A percentile compares a stretch with the other conserved stretches of the same genome.
Evolutionary conservation across 2,329 filamentous ascomycete species (phyloP).

Genomic region (Thyridium curvatum): DNA sequence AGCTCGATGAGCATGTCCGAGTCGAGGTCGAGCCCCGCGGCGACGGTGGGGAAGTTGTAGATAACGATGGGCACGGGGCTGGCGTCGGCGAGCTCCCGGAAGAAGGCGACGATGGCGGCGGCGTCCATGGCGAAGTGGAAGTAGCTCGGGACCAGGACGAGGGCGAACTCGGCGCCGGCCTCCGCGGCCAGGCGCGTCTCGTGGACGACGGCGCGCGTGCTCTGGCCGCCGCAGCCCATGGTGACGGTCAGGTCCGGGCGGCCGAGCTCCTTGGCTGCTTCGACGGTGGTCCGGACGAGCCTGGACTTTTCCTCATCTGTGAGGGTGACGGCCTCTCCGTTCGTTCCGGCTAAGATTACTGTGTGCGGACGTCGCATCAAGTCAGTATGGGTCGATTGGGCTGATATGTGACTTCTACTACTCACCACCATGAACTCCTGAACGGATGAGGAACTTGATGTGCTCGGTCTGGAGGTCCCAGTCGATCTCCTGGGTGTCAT

Average conservation of each 20-base stretch:
- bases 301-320: slow-evolving; percentile 52
- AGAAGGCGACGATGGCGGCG: slow-evolving; percentile 51
- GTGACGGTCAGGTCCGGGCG: slow-evolving; percentile 55
- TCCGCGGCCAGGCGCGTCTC: slow-evolving; percentile 56
- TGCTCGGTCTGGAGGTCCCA: too few relatives aligned
- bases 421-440: too few relatives aligned
- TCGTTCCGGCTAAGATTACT: slow-evolving; percentile 17
- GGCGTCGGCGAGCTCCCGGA: slow-evolving; percentile 45
- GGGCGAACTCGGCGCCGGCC: slow-evolving; percentile 59
- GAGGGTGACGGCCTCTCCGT: slow-evolving; percentile 61
- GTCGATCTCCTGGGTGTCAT: too few relatives aligned
- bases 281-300: slow-evolving; percentile 48
- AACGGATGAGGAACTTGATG: too few relatives aligned
- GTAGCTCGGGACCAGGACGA: slow-evolving; percentile 63
- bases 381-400: too few relatives aligned
- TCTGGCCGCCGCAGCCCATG: slow-evolving; percentile 61
- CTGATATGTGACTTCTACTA: too few relatives aligned
- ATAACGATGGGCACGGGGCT: slow-evolving; percentile 45
- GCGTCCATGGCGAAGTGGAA: slow-evolving; percentile 53
- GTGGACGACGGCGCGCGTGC: slow-evolving; percentile 58
- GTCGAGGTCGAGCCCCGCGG: slow-evolving; percentile 43
- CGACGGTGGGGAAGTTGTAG: slow-evolving; percentile 50
- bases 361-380: too few relatives aligned
- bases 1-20: slow-evolving; percentile 42
- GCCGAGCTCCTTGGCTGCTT: slow-evolving; percentile 42